Evolutionary conservation across 2,329 filamentous ascomycete species (phyloP).

Genomic region (Fonsecaea monophora): DNA sequence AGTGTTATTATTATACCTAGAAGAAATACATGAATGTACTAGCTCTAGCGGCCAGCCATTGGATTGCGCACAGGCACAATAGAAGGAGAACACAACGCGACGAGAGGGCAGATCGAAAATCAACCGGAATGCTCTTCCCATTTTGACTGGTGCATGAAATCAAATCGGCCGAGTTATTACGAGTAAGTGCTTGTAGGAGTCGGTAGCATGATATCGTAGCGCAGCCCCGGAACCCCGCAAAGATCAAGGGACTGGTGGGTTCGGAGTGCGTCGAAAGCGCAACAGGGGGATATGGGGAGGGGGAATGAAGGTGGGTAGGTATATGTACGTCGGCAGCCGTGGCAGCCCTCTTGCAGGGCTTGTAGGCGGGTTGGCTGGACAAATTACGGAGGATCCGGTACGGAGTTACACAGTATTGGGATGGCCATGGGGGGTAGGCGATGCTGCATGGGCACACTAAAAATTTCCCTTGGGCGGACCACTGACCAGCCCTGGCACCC

Average conservation of each 20-base stretch:
- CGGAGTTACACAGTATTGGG: neutral
- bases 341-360: neutral
- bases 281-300: neutral
- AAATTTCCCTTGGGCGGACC: conserved; percentile 4
- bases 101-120: conserved; percentile 18
- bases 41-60: neutral
- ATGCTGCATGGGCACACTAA: neutral
- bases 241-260: neutral
- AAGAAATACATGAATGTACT: neutral
- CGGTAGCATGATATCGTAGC: conserved; percentile 3
- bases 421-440: neutral
- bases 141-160: neutral
- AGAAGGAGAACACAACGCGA: conserved; percentile 13
- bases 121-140: conserved; percentile 16
- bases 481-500: conserved; percentile 6
- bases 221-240: conserved; percentile 4
- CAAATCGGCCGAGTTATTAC: neutral
- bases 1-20: neutral
- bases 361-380: neutral
- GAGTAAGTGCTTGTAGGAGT: neutral
- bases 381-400: neutral
- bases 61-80: neutral
- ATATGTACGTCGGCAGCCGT: neutral
- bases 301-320: neutral
- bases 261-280: neutral